Percentiles rank a stretch among this genome's conserved stretches.
phyloP scores from a whole-genome alignment of 2,329 filamentous ascomycete genomes.

The Pyrenophora teres region DNA sequence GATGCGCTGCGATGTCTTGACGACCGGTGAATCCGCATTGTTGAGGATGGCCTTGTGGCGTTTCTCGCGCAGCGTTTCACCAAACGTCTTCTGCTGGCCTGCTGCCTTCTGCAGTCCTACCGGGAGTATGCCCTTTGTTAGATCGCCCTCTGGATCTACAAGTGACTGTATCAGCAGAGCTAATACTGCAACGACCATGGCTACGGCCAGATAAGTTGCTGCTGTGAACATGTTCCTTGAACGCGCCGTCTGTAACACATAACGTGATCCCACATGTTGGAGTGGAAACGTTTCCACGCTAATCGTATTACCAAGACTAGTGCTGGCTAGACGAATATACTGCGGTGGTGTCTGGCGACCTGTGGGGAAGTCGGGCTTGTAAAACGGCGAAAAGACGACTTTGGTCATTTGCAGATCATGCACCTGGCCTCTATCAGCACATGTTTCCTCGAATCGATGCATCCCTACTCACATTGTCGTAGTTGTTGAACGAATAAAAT shows the following conservation, averaged over 20 bases:
- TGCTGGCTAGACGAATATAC: constrained; percentile 77
- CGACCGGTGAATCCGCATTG: constrained; percentile 31
- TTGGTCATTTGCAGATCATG: constrained; percentile 64
- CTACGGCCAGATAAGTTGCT: constrained; percentile 61
- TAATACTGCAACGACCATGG: constrained; percentile 64
- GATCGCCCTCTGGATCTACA: constrained; percentile 56
- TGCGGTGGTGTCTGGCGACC: constrained; percentile 52
- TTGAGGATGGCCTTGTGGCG: constrained; percentile 33
- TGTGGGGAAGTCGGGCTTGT: constrained; percentile 39
- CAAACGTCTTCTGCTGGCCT: constrained; percentile 35
- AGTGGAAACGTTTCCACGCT: constrained; percentile 81
- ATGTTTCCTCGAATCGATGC: background rate
- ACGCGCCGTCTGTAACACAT: constrained; percentile 68
- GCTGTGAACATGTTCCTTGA: constrained; percentile 56
- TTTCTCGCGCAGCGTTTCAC: constrained; percentile 33
- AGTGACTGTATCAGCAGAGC: constrained; percentile 65
- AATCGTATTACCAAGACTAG: constrained; percentile 78
- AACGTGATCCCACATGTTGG: constrained; percentile 60
- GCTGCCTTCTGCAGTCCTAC: constrained; percentile 50
- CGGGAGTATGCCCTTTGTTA: constrained; percentile 60
- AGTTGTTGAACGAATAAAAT: constrained; percentile 57
- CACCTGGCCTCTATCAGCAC: constrained; percentile 25
- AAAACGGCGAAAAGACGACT: constrained; percentile 53
- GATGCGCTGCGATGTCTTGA: constrained; percentile 36
- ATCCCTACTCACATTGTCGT: constrained; percentile 55